These are phyloP conservation scores for Globisporangium perplexum DNA, from an alignment of 352 stramenopile species.

Conservation along the genomic window DNA sequence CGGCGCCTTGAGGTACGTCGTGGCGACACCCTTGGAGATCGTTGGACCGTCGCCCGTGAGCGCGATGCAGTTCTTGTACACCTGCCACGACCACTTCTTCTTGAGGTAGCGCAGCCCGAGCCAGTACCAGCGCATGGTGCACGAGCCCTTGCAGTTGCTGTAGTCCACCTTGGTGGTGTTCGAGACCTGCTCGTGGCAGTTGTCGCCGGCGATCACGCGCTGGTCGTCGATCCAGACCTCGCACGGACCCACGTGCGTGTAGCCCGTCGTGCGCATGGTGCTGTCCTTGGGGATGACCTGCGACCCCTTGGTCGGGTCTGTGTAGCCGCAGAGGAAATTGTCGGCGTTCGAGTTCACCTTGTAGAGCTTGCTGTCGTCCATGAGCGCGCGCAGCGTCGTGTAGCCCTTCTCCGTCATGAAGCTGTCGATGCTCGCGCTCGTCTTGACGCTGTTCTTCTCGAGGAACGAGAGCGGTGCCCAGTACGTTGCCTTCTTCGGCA, in stretches of 20 bases:
- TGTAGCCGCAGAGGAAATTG: slow-evolving; percentile 31
- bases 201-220: slow-evolving; percentile 25
- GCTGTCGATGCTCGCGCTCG: slow-evolving; percentile 9
- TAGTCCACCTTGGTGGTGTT: slow-evolving; percentile 36
- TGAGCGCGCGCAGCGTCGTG: slow-evolving; percentile 15
- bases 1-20: slow-evolving; percentile 6
- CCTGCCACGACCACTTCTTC: slow-evolving; percentile 47
- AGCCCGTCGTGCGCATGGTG: slow-evolving; percentile 36
- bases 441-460: slow-evolving; percentile 23
- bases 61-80: slow-evolving; percentile 53
- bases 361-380: slow-evolving; percentile 17
- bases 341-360: slow-evolving; percentile 12
- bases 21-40: slow-evolving; percentile 12
- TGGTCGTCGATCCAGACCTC: slow-evolving; percentile 39
- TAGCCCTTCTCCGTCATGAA: slow-evolving; percentile 15
- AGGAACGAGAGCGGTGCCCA: slow-evolving; percentile 22
- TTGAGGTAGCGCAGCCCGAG: slow-evolving; percentile 34
- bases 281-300: slow-evolving; percentile 14
- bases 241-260: slow-evolving; percentile 41
- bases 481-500: slow-evolving; percentile 14
- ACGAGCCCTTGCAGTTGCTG: slow-evolving; percentile 27
- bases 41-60: slow-evolving; percentile 10
- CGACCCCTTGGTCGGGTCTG: slow-evolving; percentile 10
- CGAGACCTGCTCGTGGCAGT: slow-evolving; percentile 27
- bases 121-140: slow-evolving; percentile 38